Percentiles rank a stretch among this genome's conserved stretches.
Evolutionary conservation across 2,329 filamentous ascomycete species (phyloP).

Genomic region (Pseudocercospora fuligena): DNA sequence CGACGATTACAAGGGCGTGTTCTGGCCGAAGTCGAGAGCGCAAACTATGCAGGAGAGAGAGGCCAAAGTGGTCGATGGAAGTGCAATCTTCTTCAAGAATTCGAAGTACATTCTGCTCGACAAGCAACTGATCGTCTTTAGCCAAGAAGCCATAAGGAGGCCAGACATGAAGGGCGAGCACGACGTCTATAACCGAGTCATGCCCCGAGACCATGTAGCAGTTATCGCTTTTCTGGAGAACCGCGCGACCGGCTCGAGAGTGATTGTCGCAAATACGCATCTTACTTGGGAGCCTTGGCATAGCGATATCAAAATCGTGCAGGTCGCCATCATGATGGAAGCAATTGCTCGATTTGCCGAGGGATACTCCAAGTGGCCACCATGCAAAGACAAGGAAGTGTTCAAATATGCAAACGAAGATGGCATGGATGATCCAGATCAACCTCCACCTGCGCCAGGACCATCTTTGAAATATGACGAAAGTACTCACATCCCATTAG

Average conservation of each 20-base stretch:
- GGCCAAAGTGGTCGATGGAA: conserved; percentile 88
- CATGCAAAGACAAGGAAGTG: conserved; percentile 76
- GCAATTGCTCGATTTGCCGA: conserved; percentile 85
- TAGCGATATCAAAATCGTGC: conserved; percentile 94
- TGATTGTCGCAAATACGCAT: conserved; percentile 94
- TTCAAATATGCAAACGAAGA: conserved; percentile 56
- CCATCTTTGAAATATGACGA: conserved; percentile 86
- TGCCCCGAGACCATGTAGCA: conserved; percentile 97
- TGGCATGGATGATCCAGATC: conserved; percentile 54
- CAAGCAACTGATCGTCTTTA: conserved; percentile 92
- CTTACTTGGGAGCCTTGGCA: conserved; percentile 91
- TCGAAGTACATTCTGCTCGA: conserved; percentile 93
- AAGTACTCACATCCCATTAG: conserved; percentile 83
- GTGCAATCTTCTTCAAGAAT: conserved; percentile 94
- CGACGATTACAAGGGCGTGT: conserved; percentile 90
- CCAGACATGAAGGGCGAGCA: conserved; percentile 97
- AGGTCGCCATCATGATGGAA: conserved; percentile 94
- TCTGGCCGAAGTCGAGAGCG: conserved; percentile 87
- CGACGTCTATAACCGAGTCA: conserved; percentile 97
- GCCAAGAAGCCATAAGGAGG: conserved; percentile 87
- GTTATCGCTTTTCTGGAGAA: conserved; percentile 93
- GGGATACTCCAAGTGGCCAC: conserved; percentile 77
- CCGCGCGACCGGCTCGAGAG: conserved; percentile 80
- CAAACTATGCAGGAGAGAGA: conserved; percentile 92
- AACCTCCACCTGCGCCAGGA: conserved; percentile 59